phyloP scores from a whole-genome alignment of 148 eudicot species.

The Rhododendron williamsianum region DNA sequence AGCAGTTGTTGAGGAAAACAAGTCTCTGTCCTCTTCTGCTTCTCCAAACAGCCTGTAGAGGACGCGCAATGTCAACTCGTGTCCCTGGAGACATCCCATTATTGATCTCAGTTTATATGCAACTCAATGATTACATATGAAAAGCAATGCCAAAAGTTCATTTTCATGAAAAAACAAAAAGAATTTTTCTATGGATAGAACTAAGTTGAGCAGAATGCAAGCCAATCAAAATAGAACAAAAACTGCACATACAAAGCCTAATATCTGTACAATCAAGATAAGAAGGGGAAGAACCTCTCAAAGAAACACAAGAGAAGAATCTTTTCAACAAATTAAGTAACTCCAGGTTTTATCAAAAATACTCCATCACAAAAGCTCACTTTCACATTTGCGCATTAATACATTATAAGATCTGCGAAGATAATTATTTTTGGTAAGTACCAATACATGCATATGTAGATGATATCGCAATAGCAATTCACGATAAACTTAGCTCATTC shows the following conservation, averaged over 20 bases:
- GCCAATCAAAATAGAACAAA: not conserved
- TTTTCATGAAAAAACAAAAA: not conserved
- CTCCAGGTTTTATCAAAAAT: not conserved
- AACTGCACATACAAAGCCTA: not conserved
- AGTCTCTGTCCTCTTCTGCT: slow-evolving; percentile 89
- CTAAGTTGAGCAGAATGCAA: not conserved
- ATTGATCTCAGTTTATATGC: slow-evolving; percentile 20
- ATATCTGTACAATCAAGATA: not conserved
- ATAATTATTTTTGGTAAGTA: not conserved
- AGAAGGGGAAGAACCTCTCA: not conserved
- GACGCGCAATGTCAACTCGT: slow-evolving; percentile 91
- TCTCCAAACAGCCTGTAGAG: slow-evolving; percentile 84
- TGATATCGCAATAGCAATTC: not conserved
- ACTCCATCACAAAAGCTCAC: not conserved
- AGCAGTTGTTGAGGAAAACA: slow-evolving; percentile 83
- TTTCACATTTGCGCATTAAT: not conserved
- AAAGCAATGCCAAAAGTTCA: slow-evolving; percentile 1
- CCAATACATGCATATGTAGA: not conserved
- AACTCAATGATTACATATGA: not conserved
- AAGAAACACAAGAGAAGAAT: not conserved
- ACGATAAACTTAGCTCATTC: too few species aligned
- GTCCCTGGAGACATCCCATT: slow-evolving; percentile 59
- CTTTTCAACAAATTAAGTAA: not conserved
- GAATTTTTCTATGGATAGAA: not conserved
- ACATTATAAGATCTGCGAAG: not conserved